Base-by-base conservation (phyloP, 2,329 filamentous ascomycete genomes). In the Colletotrichum falcatum region DNA sequence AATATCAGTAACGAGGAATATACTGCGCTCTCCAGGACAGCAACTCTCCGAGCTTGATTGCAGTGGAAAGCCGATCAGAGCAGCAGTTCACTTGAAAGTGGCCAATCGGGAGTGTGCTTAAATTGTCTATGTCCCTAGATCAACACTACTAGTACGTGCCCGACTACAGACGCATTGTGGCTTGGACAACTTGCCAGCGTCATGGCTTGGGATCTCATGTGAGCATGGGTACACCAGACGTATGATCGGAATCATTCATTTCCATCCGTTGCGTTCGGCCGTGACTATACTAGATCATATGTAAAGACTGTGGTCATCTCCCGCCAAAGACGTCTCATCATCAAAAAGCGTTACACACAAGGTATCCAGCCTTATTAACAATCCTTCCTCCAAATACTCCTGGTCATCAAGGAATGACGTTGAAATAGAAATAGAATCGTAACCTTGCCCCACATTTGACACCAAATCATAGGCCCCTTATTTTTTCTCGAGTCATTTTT, bases 361-460 rank as follows among this genome's bases (percentile, higher is more conserved):
- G 46, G 68, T 67, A 49, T 71, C 68, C 68, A 71, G 68, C 64
- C 58, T 58, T 53, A 54, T 48, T 28, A 59, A 62, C 18, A n/a
- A 28, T 26, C 6, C 3, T 58, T 39, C 48, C 11, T 37, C 23
- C 3, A 39, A 42, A 20, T 56, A 61, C 42, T 61, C 63, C 56
- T 16, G 16, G 35, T 39, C 64, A 48, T 62, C 16, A 58, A 44
- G 16, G 55, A 56, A 55, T 53, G 63, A 62, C 48, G 33, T 46
- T 26, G 37, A 58, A 66, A 42, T 62, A 7, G 26, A 60, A 48
- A 61, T 51, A n/a, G 55, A 67, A n/a, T n/a, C n/a, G n/a, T n/a
- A n/a, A 9, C 54, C 20, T 63, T 48, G 30, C 30, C 20, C 28
- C 46, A 55, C 48, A 54, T 1, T 23, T 26, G n/a, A 55, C 28